phyloP scores from a whole-genome alignment of 176 grass and related monocot species.

The Oryza officinalis region DNA sequence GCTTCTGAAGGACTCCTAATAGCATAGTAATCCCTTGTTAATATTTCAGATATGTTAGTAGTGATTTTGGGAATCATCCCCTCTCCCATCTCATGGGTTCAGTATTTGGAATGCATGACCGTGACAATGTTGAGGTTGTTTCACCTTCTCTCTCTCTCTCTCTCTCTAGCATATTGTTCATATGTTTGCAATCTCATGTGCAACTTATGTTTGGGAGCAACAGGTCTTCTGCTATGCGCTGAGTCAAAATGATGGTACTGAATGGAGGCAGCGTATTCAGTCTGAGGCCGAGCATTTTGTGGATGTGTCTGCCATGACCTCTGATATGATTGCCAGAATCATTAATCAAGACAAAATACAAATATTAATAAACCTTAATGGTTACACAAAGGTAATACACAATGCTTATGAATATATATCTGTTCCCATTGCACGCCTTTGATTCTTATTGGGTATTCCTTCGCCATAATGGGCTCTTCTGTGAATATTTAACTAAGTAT shows the following conservation, averaged over 20 bases:
- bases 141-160: background rate
- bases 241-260: conserved; percentile 88
- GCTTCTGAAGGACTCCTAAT: background rate
- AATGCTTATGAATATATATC: background rate
- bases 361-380: conserved; percentile 90
- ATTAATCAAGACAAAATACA: conserved; percentile 91
- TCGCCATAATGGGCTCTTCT: background rate
- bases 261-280: conserved; percentile 86
- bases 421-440: background rate
- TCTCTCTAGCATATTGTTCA: background rate
- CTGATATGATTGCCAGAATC: conserved; percentile 73
- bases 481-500: background rate
- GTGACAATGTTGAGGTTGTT: conserved; percentile 70
- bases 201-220: background rate
- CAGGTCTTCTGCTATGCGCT: conserved; percentile 93
- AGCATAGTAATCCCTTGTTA: conserved; percentile 29
- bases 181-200: background rate
- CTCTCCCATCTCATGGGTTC: conserved; percentile 96
- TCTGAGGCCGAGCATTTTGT: conserved; percentile 87
- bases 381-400: conserved; percentile 81
- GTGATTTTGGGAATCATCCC: conserved; percentile 95
- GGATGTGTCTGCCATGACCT: conserved; percentile 83
- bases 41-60: conserved; percentile 78
- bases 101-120: conserved; percentile 85
- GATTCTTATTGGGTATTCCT: background rate